Conservation (phyloP, 163 green algal species). For the Picocystis sp. region DNA sequence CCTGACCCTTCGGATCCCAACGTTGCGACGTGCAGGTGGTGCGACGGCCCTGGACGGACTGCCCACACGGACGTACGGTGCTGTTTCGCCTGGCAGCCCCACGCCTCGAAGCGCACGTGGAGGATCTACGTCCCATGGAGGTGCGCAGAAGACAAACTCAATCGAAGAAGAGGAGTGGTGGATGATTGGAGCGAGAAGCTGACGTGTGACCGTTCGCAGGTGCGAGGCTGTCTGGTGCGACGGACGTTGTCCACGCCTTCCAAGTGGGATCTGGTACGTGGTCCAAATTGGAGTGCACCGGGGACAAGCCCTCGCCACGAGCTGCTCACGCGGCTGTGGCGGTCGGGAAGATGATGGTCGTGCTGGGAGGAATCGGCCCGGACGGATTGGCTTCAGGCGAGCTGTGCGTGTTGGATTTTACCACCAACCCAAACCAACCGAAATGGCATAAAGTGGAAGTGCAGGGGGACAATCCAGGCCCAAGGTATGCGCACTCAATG, state of each 20-base stretch:
- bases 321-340: slow-evolving; percentile 88
- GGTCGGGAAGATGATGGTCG: slow-evolving; percentile 97
- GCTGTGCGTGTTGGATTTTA: slow-evolving; percentile 94
- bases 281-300: background rate
- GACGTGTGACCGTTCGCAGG: slow-evolving; percentile 14
- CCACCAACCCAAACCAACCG: slow-evolving; percentile 22
- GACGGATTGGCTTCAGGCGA: slow-evolving; percentile 83
- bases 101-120: slow-evolving; percentile 2
- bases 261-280: slow-evolving; percentile 52
- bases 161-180: background rate
- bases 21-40: slow-evolving; percentile 38
- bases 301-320: slow-evolving; percentile 59
- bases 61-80: slow-evolving; percentile 14
- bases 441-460: slow-evolving; percentile 73
- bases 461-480: slow-evolving; percentile 67
- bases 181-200: slow-evolving; percentile 12
- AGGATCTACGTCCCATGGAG: background rate
- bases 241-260: slow-evolving; percentile 84
- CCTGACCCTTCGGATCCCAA: background rate
- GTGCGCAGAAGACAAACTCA: background rate
- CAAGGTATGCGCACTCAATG: slow-evolving; percentile 89
- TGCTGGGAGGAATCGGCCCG: slow-evolving; percentile 92
- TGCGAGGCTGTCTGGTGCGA: slow-evolving; percentile 60
- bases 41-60: slow-evolving; percentile 82
- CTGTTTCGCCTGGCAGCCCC: background rate